A percentile compares a stretch with the other conserved stretches of the same genome.
phyloP scores from a whole-genome alignment of 495 filamentous ascomycete species.

The Annulohypoxylon bovei region DNA sequence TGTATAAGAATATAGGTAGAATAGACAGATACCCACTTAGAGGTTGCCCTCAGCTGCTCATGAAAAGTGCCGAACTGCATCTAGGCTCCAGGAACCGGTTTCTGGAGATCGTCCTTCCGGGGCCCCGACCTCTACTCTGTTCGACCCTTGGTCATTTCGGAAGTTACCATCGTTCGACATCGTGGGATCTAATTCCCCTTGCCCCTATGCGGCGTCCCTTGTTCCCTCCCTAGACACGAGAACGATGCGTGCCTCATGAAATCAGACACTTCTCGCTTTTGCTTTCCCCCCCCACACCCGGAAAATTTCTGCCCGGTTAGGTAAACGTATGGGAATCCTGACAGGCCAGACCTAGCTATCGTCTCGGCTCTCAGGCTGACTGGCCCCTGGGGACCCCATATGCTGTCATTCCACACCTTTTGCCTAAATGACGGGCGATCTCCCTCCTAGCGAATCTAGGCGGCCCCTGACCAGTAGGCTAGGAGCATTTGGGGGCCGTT shows the following conservation, averaged over 20 bases:
- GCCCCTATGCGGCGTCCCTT: slow-evolving; percentile 27
- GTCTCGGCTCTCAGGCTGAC: slow-evolving; percentile 37
- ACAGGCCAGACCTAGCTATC: slow-evolving; percentile 35
- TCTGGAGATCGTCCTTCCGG: slow-evolving; percentile 45
- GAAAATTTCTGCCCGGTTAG: slow-evolving; percentile 35
- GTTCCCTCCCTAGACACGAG: slow-evolving; percentile 8
- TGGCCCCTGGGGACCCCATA: slow-evolving; percentile 27
- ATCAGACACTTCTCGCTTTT: slow-evolving; percentile 5
- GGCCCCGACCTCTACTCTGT: slow-evolving; percentile 34
- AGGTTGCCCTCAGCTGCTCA: slow-evolving; percentile 16
- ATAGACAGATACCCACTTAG: slow-evolving; percentile 18
- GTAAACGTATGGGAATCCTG: slow-evolving; percentile 20
- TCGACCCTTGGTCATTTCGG: slow-evolving; percentile 28
- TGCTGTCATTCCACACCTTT: slow-evolving; percentile 46
- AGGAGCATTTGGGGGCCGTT: slow-evolving; percentile 13
- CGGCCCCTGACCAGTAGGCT: slow-evolving; percentile 26
- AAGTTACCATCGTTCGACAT: slow-evolving; percentile 35
- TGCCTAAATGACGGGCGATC: slow-evolving; percentile 45
- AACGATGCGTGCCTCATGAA: slow-evolving; percentile 9
- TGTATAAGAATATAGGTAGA: slow-evolving; percentile 1
- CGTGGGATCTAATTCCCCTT: slow-evolving; percentile 23
- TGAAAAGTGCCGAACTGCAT: slow-evolving; percentile 44
- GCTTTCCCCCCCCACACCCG: slow-evolving; percentile 22
- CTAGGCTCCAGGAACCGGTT: slow-evolving; percentile 42
- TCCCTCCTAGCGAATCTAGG: slow-evolving; percentile 39